These are phyloP conservation scores for Lentinus brumalis DNA, from an alignment of 768 basidiomycete species.

Conservation along the genomic window DNA sequence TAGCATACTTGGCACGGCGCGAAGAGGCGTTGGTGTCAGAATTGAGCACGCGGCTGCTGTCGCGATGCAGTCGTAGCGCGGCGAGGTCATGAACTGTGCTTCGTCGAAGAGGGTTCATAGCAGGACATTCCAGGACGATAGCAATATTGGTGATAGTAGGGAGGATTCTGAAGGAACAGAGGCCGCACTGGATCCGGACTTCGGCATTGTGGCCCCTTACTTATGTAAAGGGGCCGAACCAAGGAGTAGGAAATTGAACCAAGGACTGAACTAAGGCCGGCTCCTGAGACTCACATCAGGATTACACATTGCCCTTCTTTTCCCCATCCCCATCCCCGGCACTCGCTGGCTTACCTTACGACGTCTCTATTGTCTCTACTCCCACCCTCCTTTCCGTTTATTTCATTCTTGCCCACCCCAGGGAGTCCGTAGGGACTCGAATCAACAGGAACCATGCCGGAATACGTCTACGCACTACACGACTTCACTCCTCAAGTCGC, in stretches of 20 bases:
- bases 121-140: no score
- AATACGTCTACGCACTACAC: conserved; percentile 87
- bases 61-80: conserved; percentile 62
- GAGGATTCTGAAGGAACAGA: no score
- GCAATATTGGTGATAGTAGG: no score
- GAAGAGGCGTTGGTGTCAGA: conserved; percentile 37
- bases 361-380: neutral
- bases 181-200: no score
- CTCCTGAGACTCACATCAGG: neutral
- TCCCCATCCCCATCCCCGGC: conserved; percentile 7
- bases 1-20: conserved; percentile 37
- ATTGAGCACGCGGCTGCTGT: conserved; percentile 60
- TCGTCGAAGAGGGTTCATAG: conserved; percentile 32
- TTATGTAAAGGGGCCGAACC: no score
- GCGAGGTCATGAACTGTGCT: conserved; percentile 69
- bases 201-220: no score
- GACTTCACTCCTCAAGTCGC: conserved; percentile 91
- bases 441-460: conserved; percentile 51
- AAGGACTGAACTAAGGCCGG: neutral
- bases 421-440: neutral
- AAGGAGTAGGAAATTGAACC: neutral
- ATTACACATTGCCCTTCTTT: neutral
- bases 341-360: conserved; percentile 4
- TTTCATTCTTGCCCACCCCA: neutral
- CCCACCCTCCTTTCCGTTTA: conserved; percentile 6